Conservation (phyloP, 192 early-diverging fungal genomes). For the Anaeromyces robustus region DNA sequence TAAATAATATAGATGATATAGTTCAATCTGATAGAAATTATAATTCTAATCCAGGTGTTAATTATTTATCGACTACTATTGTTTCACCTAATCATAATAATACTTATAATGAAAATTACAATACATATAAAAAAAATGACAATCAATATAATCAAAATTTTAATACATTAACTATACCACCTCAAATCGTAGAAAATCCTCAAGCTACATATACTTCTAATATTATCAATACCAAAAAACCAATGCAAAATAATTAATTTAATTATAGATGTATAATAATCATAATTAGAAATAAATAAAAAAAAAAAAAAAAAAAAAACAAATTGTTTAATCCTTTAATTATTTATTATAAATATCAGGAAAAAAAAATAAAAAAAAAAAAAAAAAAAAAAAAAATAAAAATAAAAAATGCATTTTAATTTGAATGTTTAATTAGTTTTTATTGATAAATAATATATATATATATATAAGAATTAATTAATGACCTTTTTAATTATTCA, state of each 20-base stretch:
- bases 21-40: not conserved
- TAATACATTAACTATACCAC: not conserved
- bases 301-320: too few species aligned
- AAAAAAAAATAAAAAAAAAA: too few species aligned
- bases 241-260: not conserved
- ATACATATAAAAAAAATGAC: not conserved
- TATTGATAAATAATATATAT: too few species aligned
- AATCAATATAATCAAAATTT: not conserved
- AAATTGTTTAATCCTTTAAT: too few species aligned
- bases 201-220: not conserved
- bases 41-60: not conserved
- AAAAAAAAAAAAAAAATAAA: too few species aligned
- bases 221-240: not conserved
- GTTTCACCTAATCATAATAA: not conserved
- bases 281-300: too few species aligned
- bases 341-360: too few species aligned
- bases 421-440: too few species aligned
- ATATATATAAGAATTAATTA: too few species aligned
- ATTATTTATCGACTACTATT: not conserved
- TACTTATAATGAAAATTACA: not conserved
- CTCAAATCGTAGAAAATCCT: not conserved
- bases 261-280: too few species aligned
- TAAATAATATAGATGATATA: not conserved
- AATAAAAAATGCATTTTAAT: too few species aligned
- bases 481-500: too few species aligned